These are phyloP conservation scores for Ensete ventricosum DNA, from an alignment of 176 grass and related monocot species.

Conservation along the genomic window DNA sequence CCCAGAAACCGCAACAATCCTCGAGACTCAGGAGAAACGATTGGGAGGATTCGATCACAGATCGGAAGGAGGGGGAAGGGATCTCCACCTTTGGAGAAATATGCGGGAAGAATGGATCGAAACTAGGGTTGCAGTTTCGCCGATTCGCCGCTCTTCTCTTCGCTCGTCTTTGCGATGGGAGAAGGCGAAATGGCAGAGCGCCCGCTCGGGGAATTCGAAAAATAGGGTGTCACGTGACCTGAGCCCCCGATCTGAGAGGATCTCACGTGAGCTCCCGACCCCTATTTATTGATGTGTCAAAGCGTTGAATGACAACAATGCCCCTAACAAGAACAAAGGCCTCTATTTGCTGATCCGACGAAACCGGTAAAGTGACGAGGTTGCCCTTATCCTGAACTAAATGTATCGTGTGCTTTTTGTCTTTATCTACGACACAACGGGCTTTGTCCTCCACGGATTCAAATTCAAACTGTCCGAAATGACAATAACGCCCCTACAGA, in stretches of 20 bases:
- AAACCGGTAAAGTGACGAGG: too few relatives aligned
- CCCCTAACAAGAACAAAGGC: neutral
- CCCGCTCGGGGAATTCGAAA: slow-evolving; percentile 45
- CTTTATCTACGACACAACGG: too few relatives aligned
- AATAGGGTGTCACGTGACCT: slow-evolving; percentile 27
- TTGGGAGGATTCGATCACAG: neutral
- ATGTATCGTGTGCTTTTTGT: too few relatives aligned
- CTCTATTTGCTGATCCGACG: too few relatives aligned
- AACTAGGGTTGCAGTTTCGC: neutral
- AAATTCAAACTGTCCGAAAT: too few relatives aligned
- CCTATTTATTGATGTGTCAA: neutral
- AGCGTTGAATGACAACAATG: neutral
- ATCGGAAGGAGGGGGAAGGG: neutral
- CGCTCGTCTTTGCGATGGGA: neutral
- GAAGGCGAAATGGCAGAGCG: slow-evolving; percentile 22
- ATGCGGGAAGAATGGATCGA: too few relatives aligned
- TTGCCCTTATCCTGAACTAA: too few relatives aligned
- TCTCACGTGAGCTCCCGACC: neutral
- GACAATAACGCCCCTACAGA: too few relatives aligned
- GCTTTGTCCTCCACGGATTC: too few relatives aligned
- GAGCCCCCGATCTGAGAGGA: neutral
- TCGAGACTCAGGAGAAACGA: neutral
- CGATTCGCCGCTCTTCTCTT: neutral
- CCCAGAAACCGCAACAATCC: too few relatives aligned
- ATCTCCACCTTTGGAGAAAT: neutral